Conservation (phyloP, 1,284 basidiomycete genomes). For the Coniferiporia weirii region DNA sequence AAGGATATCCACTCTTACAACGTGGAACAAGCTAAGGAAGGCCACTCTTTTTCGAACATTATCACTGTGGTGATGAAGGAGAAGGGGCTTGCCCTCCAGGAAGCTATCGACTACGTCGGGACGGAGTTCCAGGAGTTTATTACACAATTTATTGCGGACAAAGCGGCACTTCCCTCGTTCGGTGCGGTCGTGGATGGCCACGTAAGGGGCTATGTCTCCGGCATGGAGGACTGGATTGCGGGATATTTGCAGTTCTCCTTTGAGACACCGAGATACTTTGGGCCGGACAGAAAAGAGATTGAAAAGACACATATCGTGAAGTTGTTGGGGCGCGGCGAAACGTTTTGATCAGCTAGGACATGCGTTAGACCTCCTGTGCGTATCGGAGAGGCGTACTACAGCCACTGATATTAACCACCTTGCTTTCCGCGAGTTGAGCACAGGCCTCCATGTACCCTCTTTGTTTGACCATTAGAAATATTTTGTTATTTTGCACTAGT, state of each 20-base stretch:
- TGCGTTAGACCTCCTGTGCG: no score
- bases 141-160: slow-evolving; percentile 40
- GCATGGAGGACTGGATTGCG: slow-evolving; percentile 45
- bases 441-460: no score
- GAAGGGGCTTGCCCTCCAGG: slow-evolving; percentile 45
- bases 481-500: no score
- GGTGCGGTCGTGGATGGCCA: slow-evolving; percentile 20
- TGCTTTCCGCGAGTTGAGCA: no score
- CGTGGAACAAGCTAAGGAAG: slow-evolving; percentile 61
- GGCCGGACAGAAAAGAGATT: slow-evolving; percentile 39
- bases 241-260: slow-evolving; percentile 54
- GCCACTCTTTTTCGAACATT: slow-evolving; percentile 42
- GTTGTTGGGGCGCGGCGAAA: background rate
- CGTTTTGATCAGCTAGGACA: background rate
- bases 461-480: no score
- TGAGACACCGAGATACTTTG: slow-evolving; percentile 54
- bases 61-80: slow-evolving; percentile 61
- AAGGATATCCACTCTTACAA: slow-evolving; percentile 71
- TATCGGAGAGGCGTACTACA: no score
- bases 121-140: slow-evolving; percentile 47
- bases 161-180: slow-evolving; percentile 22
- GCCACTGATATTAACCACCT: no score
- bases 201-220: slow-evolving; percentile 45
- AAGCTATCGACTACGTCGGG: slow-evolving; percentile 54
- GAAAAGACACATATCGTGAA: slow-evolving; percentile 23